Evolutionary conservation across 2,329 filamentous ascomycete species (phyloP).

Genomic region (Trichoderma sp.): DNA sequence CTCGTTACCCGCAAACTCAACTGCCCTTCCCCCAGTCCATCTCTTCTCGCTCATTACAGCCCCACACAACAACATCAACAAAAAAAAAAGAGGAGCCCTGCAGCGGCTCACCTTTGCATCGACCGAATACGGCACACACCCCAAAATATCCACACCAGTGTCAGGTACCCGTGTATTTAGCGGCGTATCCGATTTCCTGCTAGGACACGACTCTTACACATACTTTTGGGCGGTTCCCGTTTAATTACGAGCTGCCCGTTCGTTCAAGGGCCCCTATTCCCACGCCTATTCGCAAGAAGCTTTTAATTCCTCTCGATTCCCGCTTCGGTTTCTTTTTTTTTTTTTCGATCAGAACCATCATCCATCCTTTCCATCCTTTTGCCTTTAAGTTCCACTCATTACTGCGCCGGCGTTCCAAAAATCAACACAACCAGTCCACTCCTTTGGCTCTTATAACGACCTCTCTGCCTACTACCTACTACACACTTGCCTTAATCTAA

Average conservation of each 20-base stretch:
- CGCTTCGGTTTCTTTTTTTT: not conserved
- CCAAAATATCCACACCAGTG: slow-evolving; percentile 25
- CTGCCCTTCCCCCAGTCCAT: not conserved
- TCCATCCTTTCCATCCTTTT: slow-evolving; percentile 1
- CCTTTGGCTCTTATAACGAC: slow-evolving; percentile 20
- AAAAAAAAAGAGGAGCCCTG: not conserved
- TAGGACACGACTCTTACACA: slow-evolving; percentile 8
- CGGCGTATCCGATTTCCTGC: slow-evolving; percentile 20
- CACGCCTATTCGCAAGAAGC: slow-evolving; percentile 2
- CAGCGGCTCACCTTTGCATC: slow-evolving; percentile 20
- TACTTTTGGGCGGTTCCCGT: not conserved
- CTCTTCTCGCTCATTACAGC: not conserved
- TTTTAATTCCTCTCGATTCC: slow-evolving; percentile 12
- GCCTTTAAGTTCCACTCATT: slow-evolving; percentile 11
- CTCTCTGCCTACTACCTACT: not conserved
- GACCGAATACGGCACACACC: slow-evolving; percentile 28
- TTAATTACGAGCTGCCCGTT: slow-evolving; percentile 22
- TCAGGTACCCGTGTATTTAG: slow-evolving; percentile 31
- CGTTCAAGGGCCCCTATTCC: slow-evolving; percentile 23
- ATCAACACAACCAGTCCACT: slow-evolving; percentile 9
- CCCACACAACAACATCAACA: not conserved
- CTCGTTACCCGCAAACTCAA: not conserved
- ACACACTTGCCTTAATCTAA: slow-evolving; percentile 12
- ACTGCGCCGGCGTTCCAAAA: slow-evolving; percentile 16
- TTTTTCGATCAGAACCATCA: slow-evolving; percentile 5